Evolutionary conservation across 2,329 filamentous ascomycete genomes (phyloP), one percentile per base, ranked within the genome.

Genomic region (Beauveria asiatica): DNA sequence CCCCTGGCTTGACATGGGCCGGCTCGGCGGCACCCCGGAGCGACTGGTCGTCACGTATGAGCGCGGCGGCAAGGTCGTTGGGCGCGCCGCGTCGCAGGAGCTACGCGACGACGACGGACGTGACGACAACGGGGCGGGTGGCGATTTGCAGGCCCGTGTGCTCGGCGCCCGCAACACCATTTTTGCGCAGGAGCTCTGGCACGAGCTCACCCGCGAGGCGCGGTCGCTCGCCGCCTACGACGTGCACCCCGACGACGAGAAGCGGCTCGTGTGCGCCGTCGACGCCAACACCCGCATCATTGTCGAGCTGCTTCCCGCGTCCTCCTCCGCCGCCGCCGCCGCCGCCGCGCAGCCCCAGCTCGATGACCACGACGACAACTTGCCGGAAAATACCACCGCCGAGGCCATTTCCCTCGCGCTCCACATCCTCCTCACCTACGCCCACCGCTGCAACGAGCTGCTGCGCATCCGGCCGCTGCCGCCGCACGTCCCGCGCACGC

Each of bases 111-210:
- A 83, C 41, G 81, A 87, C 42, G 79, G 83, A n/a, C n/a, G n/a
- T 39, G 81, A 87, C 42, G 78, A 80, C 2, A 49, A 65, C 66
- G 7, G 69, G 68, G 52, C 52, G 2, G 42, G 39, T 5, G 77
- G 82, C 4, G 23, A 23, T 1, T 76, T 92, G 9, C 84, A 90
- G 65, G 79, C 84, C 33, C 81, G 86, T 10, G 89, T 95, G 37
- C 82, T 87, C 19, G 83, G 89, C 66, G 88, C 90, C 2, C 82
- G 90, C 60, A 88, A 94, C 71, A 90, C 88, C 54, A 80, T 93
- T 21, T 92, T 90, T 67, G 85, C 89, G 30, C 87, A 92, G 69
- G 94, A 99, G 70, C 76, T 99, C 1, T 97, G 92, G 81, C 86
- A 96, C 66, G 94, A 99, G 73, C 79, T 97, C 62, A 86, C 87